Conservation (phyloP, 805 yeast genomes). For the Ogataea methanolica region DNA sequence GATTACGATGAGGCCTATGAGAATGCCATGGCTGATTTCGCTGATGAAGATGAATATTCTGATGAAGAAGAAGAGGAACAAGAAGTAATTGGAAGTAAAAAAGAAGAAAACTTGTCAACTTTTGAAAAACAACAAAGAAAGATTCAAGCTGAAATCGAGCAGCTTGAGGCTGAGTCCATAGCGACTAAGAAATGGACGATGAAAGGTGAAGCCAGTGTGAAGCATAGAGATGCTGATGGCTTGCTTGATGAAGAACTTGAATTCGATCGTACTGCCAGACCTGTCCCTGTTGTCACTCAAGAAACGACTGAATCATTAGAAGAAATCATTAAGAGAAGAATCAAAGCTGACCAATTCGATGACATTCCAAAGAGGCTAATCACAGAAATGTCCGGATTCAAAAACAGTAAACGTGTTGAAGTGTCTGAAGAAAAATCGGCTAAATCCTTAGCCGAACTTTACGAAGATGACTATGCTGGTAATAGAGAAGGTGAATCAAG, state of each 20-base stretch:
- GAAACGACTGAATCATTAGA: slow-evolving; percentile 85
- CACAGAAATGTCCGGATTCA: slow-evolving; percentile 60
- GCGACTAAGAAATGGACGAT: slow-evolving; percentile 92
- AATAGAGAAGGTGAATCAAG: slow-evolving; percentile 32
- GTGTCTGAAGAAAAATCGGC: slow-evolving; percentile 79
- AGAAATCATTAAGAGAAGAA: slow-evolving; percentile 81
- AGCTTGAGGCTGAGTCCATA: slow-evolving; percentile 79
- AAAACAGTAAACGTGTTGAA: slow-evolving; percentile 50
- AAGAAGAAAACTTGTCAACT: slow-evolving; percentile 50
- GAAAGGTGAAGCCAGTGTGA: slow-evolving; percentile 85
- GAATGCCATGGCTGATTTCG: slow-evolving; percentile 58
- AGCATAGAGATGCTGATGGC: slow-evolving; percentile 80
- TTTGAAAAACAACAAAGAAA: slow-evolving; percentile 79
- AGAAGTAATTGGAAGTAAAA: slow-evolving; percentile 27
- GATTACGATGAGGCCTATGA: slow-evolving; percentile 60
- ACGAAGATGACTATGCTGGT: slow-evolving; percentile 72
- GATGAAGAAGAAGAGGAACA: slow-evolving; percentile 29
- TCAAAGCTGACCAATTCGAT: slow-evolving; percentile 71
- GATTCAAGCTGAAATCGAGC: slow-evolving; percentile 70
- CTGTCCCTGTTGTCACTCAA: slow-evolving; percentile 91
- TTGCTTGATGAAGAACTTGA: slow-evolving; percentile 76
- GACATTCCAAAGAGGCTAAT: slow-evolving; percentile 75
- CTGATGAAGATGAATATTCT: slow-evolving; percentile 39
- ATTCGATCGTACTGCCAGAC: slow-evolving; percentile 90
- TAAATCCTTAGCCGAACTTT: slow-evolving; percentile 85